These are phyloP conservation scores for Clonostachys chloroleuca DNA, from an alignment of 2,329 filamentous ascomycete species.

Conservation along the genomic window DNA sequence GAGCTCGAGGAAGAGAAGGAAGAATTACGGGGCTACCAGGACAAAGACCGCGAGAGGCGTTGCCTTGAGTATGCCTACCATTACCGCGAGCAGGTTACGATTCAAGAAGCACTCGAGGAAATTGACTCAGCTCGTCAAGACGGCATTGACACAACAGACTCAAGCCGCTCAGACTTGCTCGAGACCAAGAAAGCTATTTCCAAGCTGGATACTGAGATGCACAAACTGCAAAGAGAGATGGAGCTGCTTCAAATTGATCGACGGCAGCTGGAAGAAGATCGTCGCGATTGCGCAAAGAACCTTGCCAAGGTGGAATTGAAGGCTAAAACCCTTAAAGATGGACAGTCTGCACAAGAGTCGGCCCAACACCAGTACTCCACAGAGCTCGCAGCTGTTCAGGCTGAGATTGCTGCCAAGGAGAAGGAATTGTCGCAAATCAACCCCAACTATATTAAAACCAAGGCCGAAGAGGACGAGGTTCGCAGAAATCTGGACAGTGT, in stretches of 20 bases:
- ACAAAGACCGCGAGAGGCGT: constrained; percentile 86
- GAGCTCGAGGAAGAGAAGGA: constrained; percentile 98
- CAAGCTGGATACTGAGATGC: constrained; percentile 73
- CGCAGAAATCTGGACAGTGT: constrained; percentile 71
- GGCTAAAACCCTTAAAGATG: constrained; percentile 77
- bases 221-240: constrained; percentile 74
- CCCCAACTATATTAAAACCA: constrained; percentile 72
- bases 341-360: constrained; percentile 73
- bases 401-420: constrained; percentile 73
- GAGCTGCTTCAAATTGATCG: constrained; percentile 83
- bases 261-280: constrained; percentile 83
- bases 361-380: constrained; percentile 65
- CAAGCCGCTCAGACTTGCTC: constrained; percentile 71
- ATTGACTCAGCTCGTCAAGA: constrained; percentile 79
- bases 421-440: constrained; percentile 68
- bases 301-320: constrained; percentile 85
- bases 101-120: constrained; percentile 72
- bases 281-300: constrained; percentile 72
- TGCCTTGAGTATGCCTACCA: constrained; percentile 95
- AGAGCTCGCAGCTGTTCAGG: constrained; percentile 68
- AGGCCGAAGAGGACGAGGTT: constrained; percentile 66
- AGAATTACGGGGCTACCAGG: constrained; percentile 88
- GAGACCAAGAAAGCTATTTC: constrained; percentile 76
- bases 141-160: constrained; percentile 80
- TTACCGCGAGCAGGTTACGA: constrained; percentile 78